These are phyloP conservation scores for Ampelomyces quisqualis DNA, from an alignment of 2,329 filamentous ascomycete genomes.

Conservation along the genomic window DNA sequence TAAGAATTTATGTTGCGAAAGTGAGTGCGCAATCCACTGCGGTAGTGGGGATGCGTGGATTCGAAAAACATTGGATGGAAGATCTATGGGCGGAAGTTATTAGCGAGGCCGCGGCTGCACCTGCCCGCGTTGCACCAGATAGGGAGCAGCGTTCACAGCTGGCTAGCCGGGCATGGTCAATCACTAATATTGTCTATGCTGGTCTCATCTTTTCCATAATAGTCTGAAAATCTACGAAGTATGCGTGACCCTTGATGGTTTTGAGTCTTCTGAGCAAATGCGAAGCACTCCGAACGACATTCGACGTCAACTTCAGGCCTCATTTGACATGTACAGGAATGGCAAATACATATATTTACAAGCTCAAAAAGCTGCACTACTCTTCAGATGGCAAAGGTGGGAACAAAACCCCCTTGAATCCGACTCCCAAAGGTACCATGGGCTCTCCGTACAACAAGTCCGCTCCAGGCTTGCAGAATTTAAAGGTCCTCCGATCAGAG, in stretches of 20 bases:
- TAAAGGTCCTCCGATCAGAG: constrained; percentile 60
- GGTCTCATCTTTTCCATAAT: too few relatives aligned
- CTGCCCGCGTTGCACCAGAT: not conserved
- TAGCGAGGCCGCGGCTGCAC: constrained; percentile 15
- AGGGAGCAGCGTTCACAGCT: not conserved
- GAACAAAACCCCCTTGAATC: constrained; percentile 54
- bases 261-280: too few relatives aligned
- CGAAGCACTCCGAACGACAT: too few relatives aligned
- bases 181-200: too few relatives aligned
- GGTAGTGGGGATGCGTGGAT: constrained; percentile 13
- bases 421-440: constrained; percentile 44
- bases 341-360: constrained; percentile 1
- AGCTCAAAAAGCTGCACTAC: constrained; percentile 7
- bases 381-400: constrained; percentile 42
- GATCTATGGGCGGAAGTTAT: constrained; percentile 12
- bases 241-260: too few relatives aligned
- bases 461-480: constrained; percentile 60
- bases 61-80: constrained; percentile 9
- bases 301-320: not conserved
- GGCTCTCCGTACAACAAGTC: constrained; percentile 70
- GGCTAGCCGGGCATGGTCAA: too few relatives aligned
- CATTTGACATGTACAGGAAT: too few relatives aligned
- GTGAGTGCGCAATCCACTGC: constrained; percentile 6
- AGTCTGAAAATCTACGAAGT: too few relatives aligned
- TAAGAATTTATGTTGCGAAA: constrained; percentile 5